A percentile compares a stretch with the other conserved stretches of the same genome.
Conservation (phyloP, 164 flowering plant genomes). For the Piper longum region DNA sequence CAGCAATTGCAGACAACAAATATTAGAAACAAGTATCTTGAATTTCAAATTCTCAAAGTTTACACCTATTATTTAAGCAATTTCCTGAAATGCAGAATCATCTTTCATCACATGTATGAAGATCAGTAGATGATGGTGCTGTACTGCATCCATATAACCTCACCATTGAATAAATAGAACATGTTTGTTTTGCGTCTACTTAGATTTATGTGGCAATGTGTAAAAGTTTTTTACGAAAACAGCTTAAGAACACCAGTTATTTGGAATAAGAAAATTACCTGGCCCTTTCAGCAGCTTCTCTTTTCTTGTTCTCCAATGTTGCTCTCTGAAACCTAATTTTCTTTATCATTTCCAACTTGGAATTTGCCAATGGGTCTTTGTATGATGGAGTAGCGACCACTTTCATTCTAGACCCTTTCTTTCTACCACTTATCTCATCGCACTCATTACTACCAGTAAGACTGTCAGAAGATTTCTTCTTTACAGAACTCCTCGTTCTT, state of each 20-base stretch:
- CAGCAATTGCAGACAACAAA: background rate
- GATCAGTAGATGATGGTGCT: background rate
- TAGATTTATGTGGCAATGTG: too few species aligned
- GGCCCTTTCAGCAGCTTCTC: constrained; percentile 65
- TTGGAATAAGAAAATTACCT: constrained; percentile 31
- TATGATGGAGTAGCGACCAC: constrained; percentile 31
- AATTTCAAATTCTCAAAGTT: background rate
- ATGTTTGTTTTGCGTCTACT: too few species aligned
- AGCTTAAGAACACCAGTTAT: too few species aligned
- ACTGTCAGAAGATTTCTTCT: constrained; percentile 14
- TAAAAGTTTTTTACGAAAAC: too few species aligned
- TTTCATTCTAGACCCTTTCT: constrained; percentile 13
- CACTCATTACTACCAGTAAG: background rate
- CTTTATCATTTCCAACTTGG: constrained; percentile 82
- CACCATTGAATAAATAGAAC: too few species aligned
- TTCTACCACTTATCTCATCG: constrained; percentile 12
- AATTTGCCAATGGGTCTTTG: constrained; percentile 66
- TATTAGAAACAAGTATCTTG: background rate
- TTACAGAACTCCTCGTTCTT: constrained; percentile 1
- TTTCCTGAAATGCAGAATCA: background rate
- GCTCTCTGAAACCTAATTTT: constrained; percentile 68
- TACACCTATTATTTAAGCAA: background rate
- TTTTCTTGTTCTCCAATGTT: constrained; percentile 41
- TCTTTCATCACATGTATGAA: background rate
- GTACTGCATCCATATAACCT: too few species aligned